Base-by-base conservation (phyloP, 495 filamentous ascomycete genomes). In the Daldinia childiae region DNA sequence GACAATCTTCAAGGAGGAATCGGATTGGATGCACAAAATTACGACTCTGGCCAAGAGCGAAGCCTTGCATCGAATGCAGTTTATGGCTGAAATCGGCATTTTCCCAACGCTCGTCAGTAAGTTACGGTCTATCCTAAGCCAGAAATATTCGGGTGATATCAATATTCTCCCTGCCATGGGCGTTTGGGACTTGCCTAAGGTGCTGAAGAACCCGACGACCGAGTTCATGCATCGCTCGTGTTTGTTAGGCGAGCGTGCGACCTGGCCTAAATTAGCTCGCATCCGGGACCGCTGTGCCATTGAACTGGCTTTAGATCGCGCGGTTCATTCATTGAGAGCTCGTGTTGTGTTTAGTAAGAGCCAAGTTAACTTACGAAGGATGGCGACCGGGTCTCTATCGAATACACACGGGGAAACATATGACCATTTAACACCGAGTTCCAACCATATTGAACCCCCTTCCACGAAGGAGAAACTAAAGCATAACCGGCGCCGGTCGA, bases 141-240 rank as follows among this genome's bases (percentile, higher is more conserved):
- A 98, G 73, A 93, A 91, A 68, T 98, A 98, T 71, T 92, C 91
- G 3, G 95, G 95, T n/a, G 93, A 98, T 78, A 97, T 98, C 77
- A 98, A 92, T 52, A 97, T 98, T 58, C 87, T 97, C 57, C 94
- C 94, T 0, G 88, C 92, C 61, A 90, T 97, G 56, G 84, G 87
- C 2, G 89, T 91, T 34, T 82, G 86, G 5, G 90, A 96, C 68
- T 88, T 97, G 36, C 92, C 90, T 3, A 85, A 86, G 17, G 90
- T 97, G 36, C 79, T 98, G 24, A 90, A 86, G 65, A 98, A 98
- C 63, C 94, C 94, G n/a, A 96, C 91, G 0, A 78, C 88, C 0
- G 92, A 93, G n/a, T 97, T 96, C 79, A 95, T 98, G 91, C 75
- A 88, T 1, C 83, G 91, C 32, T 90, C 92, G 27, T 91, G 90